Evolutionary conservation across 2,329 filamentous ascomycete genomes (phyloP).

Genomic region (Cytospora paraplurivora): DNA sequence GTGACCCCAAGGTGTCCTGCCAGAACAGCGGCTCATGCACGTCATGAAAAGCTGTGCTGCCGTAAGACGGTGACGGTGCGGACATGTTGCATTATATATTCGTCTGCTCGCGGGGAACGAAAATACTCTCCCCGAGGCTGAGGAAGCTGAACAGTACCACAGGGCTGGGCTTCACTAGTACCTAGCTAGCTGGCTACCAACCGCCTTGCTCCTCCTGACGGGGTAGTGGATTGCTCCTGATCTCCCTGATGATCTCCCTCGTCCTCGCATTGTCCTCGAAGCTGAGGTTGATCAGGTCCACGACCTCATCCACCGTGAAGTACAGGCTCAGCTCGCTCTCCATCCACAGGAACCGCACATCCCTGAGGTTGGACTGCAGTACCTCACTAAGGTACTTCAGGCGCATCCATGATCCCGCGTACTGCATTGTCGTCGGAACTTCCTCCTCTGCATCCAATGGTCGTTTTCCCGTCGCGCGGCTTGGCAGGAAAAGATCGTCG

Average conservation of each 20-base stretch:
- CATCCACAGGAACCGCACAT: conserved; percentile 65
- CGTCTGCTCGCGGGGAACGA: not conserved
- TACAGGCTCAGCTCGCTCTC: conserved; percentile 67
- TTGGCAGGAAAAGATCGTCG: conserved; percentile 61
- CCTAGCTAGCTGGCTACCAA: conserved; percentile 6
- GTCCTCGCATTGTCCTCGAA: conserved; percentile 65
- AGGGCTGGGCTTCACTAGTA: not conserved
- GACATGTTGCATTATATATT: not conserved
- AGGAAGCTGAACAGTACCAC: not conserved
- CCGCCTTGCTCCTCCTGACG: conserved; percentile 22
- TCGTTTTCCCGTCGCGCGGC: conserved; percentile 36
- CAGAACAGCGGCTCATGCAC: not conserved
- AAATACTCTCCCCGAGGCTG: not conserved
- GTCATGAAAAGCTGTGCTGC: not conserved
- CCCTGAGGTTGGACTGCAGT: conserved; percentile 66
- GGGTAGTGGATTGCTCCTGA: conserved; percentile 55
- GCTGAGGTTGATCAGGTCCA: conserved; percentile 64
- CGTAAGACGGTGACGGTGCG: not conserved
- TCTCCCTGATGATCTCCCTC: conserved; percentile 60
- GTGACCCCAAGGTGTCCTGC: not conserved
- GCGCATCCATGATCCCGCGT: conserved; percentile 63
- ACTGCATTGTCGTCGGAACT: conserved; percentile 60
- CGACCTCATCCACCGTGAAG: conserved; percentile 61
- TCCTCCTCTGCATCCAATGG: conserved; percentile 40
- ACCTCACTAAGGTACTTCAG: conserved; percentile 67